These are phyloP conservation scores for Populus simonii DNA, from an alignment of 345 rosid species.

Conservation along the genomic window DNA sequence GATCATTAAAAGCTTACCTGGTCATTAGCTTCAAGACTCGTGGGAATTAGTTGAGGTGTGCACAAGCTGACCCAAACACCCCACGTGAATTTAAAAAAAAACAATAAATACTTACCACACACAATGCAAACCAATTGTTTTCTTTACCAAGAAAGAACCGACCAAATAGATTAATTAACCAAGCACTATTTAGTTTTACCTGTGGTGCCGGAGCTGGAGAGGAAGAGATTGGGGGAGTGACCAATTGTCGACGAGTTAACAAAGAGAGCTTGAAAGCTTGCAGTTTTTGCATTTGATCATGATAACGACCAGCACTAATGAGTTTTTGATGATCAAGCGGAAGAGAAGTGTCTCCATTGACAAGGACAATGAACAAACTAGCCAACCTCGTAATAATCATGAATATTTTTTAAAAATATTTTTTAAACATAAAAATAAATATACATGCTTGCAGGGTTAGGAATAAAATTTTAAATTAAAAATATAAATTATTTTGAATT, in stretches of 20 bases:
- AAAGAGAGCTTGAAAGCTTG: conserved; percentile 46
- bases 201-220: conserved; percentile 36
- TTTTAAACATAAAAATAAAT: too few relatives aligned
- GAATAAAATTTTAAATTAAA: too few relatives aligned
- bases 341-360: conserved; percentile 9
- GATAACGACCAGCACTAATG: conserved; percentile 6
- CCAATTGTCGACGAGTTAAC: conserved; percentile 37
- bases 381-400: neutral
- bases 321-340: neutral
- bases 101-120: neutral
- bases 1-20: too few relatives aligned
- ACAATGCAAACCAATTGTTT: neutral
- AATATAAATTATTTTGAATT: too few relatives aligned
- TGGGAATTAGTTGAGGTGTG: too few relatives aligned
- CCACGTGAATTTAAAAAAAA: too few relatives aligned
- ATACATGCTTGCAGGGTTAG: too few relatives aligned
- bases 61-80: too few relatives aligned
- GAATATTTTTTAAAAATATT: neutral
- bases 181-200: conserved; percentile 21
- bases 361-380: conserved; percentile 10
- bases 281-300: conserved; percentile 37
- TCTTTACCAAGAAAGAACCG: neutral
- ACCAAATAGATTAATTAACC: neutral
- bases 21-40: too few relatives aligned
- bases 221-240: conserved; percentile 27